Conservation (phyloP, 352 stramenopile genomes). For the Phytophthora sojae region DNA sequence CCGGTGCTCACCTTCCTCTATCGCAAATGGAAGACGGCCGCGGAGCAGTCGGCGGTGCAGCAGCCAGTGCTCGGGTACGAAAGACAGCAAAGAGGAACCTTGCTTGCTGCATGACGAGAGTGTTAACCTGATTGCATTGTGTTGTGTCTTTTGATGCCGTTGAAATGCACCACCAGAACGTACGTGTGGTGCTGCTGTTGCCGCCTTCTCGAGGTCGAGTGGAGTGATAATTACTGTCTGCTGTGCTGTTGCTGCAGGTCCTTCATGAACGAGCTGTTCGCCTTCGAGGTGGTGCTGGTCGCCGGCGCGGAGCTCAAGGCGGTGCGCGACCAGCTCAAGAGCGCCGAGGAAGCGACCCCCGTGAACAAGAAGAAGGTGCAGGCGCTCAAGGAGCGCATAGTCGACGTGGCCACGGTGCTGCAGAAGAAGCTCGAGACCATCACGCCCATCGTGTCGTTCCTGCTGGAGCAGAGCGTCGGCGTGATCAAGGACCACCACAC, state of each 20-base stretch:
- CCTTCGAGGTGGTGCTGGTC: slow-evolving; percentile 71
- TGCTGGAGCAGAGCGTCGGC: slow-evolving; percentile 61
- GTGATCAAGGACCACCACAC: slow-evolving; percentile 6
- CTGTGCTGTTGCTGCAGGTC: slow-evolving; percentile 34
- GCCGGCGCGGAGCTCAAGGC: slow-evolving; percentile 69
- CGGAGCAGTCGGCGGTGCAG: slow-evolving; percentile 19
- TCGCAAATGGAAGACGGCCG: slow-evolving; percentile 51
- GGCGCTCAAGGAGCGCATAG: slow-evolving; percentile 59
- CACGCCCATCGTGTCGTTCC: slow-evolving; percentile 63
- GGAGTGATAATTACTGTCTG: not conserved
- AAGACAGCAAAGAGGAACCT: not conserved
- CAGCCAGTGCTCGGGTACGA: slow-evolving; percentile 56
- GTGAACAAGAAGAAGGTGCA: slow-evolving; percentile 56
- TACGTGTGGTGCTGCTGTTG: slow-evolving; percentile 26
- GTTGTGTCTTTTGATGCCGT: slow-evolving; percentile 1
- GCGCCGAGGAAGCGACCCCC: slow-evolving; percentile 43
- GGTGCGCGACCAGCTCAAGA: slow-evolving; percentile 60
- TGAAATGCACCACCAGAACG: slow-evolving; percentile 34
- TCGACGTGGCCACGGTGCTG: slow-evolving; percentile 58
- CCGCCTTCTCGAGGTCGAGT: not conserved
- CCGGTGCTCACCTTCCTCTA: slow-evolving; percentile 58
- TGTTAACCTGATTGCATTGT: slow-evolving; percentile 4
- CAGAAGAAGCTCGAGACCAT: slow-evolving; percentile 67
- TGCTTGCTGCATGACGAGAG: not conserved
- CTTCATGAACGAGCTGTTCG: slow-evolving; percentile 73